Evolutionary conservation across 805 yeast genomes (phyloP), one percentile per base, ranked within the genome.

Genomic region (Candida odintsovae): DNA sequence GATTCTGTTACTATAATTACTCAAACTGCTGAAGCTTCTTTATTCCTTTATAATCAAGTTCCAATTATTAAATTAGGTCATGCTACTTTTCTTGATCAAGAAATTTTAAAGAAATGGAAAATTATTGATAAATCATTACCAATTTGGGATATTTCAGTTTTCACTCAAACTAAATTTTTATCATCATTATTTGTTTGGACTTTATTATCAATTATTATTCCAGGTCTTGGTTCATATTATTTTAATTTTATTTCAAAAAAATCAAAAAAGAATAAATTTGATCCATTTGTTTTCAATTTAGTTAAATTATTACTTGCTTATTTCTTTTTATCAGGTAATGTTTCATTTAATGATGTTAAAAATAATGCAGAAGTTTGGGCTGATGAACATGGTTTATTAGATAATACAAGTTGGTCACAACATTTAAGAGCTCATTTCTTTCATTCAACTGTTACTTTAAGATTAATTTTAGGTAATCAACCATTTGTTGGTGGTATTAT

Each of bases 201-300:
- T 18, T 20, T 47, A 9, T 42, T 59, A 16, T 45, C 57, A 8
- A 29, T 53, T 43, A 25, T 51, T 18, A n/a, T 56, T 7, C 68
- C 67, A 38, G 22, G 46, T 13, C 41, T 59, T 35, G 50, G 57
- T 36, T 49, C 63, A 23, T 63, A 56, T 47, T 63, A 62, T 53
- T 49, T 64, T 45, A 64, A 64, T 50, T 64, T 63, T 37, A 53
- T 55, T 35, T 50, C 50, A 16, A 56, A 58, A 47, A 59, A 57
- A 47, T 49, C 48, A 16, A 54, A 49, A 38, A 67, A 76, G 62
- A 63, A 66, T 59, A 63, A 57, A 42, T 71, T 60, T 61, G 86
- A 80, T 60, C 84, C 86, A 38, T 70, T 80, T 51, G 64, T 72
- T 42, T 78, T 75, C 61, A 74, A 75, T 47, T 61, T 80, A 53